A percentile compares a stretch with the other conserved stretches of the same genome.
Conservation (phyloP, 306 rosid species). For the Dryas drummondii region DNA sequence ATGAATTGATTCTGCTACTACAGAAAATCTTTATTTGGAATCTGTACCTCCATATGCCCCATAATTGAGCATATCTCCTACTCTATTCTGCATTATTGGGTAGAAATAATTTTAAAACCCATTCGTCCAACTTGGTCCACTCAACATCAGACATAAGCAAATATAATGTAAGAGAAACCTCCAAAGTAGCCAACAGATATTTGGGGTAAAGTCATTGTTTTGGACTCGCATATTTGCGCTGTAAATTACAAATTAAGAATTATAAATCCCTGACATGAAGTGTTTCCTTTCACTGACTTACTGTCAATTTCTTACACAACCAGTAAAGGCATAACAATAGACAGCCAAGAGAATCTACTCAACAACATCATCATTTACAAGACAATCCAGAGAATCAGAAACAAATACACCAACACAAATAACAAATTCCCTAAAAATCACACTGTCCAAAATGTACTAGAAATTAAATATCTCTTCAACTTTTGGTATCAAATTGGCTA, state of each 20-base stretch:
- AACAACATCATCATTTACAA: conserved; percentile 50
- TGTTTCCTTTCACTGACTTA: neutral
- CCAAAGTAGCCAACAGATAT: neutral
- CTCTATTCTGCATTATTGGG: neutral
- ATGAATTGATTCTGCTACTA: neutral
- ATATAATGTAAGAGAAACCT: neutral
- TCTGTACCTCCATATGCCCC: neutral
- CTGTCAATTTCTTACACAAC: conserved; percentile 24
- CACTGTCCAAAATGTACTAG: conserved; percentile 30
- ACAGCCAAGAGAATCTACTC: conserved; percentile 11
- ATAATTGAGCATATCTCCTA: neutral
- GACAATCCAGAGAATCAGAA: conserved; percentile 34
- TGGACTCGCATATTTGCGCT: neutral
- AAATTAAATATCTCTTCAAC: conserved; percentile 18
- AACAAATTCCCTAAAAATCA: conserved; percentile 30
- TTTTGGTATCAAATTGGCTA: conserved; percentile 19
- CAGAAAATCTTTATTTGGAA: neutral
- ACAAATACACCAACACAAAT: conserved; percentile 34
- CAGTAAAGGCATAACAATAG: neutral
- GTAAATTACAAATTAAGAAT: neutral
- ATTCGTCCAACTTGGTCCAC: neutral
- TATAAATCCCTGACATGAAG: neutral
- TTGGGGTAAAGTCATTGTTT: neutral
- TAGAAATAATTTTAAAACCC: neutral
- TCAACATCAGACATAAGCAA: neutral